Conservation (phyloP, 495 filamentous ascomycete genomes). For the Penicillium bialowiezense region DNA sequence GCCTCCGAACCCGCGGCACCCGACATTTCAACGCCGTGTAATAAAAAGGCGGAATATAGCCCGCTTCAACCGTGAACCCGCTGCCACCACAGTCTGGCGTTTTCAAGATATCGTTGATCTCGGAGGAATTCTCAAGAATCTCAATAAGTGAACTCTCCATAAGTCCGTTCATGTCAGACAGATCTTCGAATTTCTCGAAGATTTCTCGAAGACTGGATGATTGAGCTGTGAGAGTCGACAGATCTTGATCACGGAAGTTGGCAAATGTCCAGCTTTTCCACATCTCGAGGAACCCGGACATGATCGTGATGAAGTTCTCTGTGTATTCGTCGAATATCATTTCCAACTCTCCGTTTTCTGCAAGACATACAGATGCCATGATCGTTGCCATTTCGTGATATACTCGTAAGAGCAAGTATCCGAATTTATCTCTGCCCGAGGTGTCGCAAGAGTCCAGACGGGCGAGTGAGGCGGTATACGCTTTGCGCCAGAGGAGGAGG, state of each 20-base stretch:
- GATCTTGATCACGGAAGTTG: background rate
- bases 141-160: background rate
- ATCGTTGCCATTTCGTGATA: slow-evolving; percentile 49
- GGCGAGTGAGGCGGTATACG: slow-evolving; percentile 5
- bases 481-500: slow-evolving; percentile 14
- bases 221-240: background rate
- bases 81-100: slow-evolving; percentile 11
- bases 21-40: slow-evolving; percentile 56
- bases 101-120: background rate
- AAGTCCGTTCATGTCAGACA: slow-evolving; percentile 1
- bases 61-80: slow-evolving; percentile 44
- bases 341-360: slow-evolving; percentile 23
- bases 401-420: slow-evolving; percentile 32
- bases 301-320: slow-evolving; percentile 32
- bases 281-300: slow-evolving; percentile 28
- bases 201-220: background rate
- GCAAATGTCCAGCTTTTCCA: slow-evolving; percentile 18
- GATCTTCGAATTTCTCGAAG: background rate
- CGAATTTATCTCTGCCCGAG: slow-evolving; percentile 11
- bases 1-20: slow-evolving; percentile 38
- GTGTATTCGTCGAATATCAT: slow-evolving; percentile 41
- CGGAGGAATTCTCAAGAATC: slow-evolving; percentile 3
- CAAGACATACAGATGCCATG: slow-evolving; percentile 41
- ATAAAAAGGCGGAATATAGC: slow-evolving; percentile 51
- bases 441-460: background rate